Evolutionary conservation across 2,329 filamentous ascomycete genomes (phyloP).

Genomic region (Diaporthe nobilis): DNA sequence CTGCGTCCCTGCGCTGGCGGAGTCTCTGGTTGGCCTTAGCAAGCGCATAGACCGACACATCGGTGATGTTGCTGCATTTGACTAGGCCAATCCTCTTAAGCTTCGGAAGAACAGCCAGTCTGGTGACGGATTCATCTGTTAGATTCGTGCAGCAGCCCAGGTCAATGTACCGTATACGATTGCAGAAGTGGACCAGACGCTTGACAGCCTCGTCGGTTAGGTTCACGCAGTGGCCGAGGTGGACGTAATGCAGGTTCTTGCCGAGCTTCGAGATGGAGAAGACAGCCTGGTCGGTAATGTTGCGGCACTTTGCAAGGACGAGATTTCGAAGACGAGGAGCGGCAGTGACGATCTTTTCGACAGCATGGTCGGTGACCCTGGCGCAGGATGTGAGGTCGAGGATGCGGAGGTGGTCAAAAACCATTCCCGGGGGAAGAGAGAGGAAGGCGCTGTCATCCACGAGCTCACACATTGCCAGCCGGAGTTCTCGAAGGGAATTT

Average conservation of each 20-base stretch:
- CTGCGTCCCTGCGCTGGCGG: conserved; percentile 63
- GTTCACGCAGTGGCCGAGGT: conserved; percentile 91
- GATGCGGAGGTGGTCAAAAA: conserved; percentile 91
- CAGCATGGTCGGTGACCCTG: conserved; percentile 86
- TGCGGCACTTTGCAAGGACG: conserved; percentile 92
- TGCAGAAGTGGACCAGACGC: conserved; percentile 86
- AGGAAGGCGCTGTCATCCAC: conserved; percentile 93
- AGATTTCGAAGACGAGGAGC: conserved; percentile 93
- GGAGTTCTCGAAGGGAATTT: conserved; percentile 88
- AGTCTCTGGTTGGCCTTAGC: conserved; percentile 76
- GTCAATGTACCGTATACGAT: conserved; percentile 96
- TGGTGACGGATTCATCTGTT: conserved; percentile 88
- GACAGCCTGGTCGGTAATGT: conserved; percentile 91
- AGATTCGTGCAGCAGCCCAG: conserved; percentile 93
- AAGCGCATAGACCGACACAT: conserved; percentile 87
- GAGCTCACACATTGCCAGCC: conserved; percentile 86
- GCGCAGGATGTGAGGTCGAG: conserved; percentile 92
- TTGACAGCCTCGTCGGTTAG: conserved; percentile 93
- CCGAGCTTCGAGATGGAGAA: conserved; percentile 88
- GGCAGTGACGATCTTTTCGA: conserved; percentile 87
- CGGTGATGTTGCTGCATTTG: conserved; percentile 92
- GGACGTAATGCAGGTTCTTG: conserved; percentile 97
- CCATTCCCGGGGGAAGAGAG: conserved; percentile 75
- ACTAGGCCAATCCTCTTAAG: conserved; percentile 94
- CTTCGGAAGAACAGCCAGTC: conserved; percentile 89